Evolutionary conservation across 352 stramenopile species (phyloP).

Genomic region (Phytophthora sp.): DNA sequence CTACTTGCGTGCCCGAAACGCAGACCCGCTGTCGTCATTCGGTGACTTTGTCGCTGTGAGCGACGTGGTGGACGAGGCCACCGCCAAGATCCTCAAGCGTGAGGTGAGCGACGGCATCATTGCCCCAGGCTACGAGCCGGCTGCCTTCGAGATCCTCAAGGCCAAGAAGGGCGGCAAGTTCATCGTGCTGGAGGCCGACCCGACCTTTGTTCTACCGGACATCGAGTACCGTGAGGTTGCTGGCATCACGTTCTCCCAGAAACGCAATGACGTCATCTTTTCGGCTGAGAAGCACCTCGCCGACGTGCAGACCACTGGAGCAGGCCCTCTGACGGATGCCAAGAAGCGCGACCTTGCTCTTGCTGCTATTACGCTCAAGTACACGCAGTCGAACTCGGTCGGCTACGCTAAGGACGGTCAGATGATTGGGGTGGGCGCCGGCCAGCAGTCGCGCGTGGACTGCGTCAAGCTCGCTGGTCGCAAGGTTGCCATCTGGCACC

Average conservation of each 20-base stretch:
- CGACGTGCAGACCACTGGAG: conserved; percentile 92
- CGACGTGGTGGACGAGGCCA: conserved; percentile 98
- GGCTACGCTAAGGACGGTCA: conserved; percentile 99
- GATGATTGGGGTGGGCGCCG: conserved; percentile 99
- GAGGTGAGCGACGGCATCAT: conserved; percentile 99
- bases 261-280: conserved; percentile 98
- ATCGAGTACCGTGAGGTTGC: conserved; percentile 99
- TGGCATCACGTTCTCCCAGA: conserved; percentile 98
- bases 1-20: conserved; percentile 98
- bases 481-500: conserved; percentile 98
- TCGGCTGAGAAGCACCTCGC: conserved; percentile 91
- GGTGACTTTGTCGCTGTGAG: conserved; percentile 99
- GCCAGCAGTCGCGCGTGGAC: conserved; percentile 99
- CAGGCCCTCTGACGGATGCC: conserved; percentile 85
- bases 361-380: conserved; percentile 99
- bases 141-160: conserved; percentile 98
- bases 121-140: conserved; percentile 97
- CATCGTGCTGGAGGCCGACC: conserved; percentile 97
- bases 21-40: conserved; percentile 99
- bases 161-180: conserved; percentile 99
- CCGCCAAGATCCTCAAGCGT: conserved; percentile 98
- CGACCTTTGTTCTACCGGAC: conserved; percentile 91
- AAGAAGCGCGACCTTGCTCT: conserved; percentile 98
- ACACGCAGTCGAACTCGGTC: conserved; percentile 99
- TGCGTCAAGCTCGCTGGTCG: conserved; percentile 99